These are phyloP conservation scores for Pinus taeda DNA, from an alignment of 75 land plant genomes.

Conservation along the genomic window DNA sequence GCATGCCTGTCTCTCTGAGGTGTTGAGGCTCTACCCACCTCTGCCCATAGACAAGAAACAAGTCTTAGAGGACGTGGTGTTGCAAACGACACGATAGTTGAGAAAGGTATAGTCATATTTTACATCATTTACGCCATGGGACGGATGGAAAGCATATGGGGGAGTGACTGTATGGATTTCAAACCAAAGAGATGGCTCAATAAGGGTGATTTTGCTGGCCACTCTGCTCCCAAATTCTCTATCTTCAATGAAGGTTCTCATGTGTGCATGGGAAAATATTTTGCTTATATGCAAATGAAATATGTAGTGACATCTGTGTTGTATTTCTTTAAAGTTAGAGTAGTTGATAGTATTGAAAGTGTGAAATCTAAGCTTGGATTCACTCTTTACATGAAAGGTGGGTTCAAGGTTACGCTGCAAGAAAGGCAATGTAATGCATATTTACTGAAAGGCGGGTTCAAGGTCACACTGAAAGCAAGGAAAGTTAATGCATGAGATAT, in stretches of 20 bases:
- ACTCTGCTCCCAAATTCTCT: slow-evolving; percentile 19
- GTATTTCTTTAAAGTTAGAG: slow-evolving; percentile 11
- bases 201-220: not conserved
- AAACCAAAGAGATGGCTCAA: slow-evolving; percentile 17
- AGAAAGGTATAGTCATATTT: not conserved
- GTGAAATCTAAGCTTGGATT: slow-evolving; percentile 24
- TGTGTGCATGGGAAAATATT: slow-evolving; percentile 33
- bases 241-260: slow-evolving; percentile 43
- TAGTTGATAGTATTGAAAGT: slow-evolving; percentile 9
- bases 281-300: slow-evolving; percentile 39
- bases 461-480: slow-evolving; percentile 18
- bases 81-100: slow-evolving; percentile 4
- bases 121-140: slow-evolving; percentile 5
- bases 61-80: not conserved
- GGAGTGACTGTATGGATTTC: not conserved
- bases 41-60: slow-evolving; percentile 18
- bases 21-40: slow-evolving; percentile 43
- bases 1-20: slow-evolving; percentile 38
- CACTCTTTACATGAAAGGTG: slow-evolving; percentile 33
- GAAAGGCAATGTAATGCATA: not conserved
- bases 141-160: slow-evolving; percentile 18
- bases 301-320: slow-evolving; percentile 14
- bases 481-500: too few species aligned
- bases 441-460: slow-evolving; percentile 34
- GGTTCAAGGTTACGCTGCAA: slow-evolving; percentile 27